Conservation (phyloP, 257 asterid genomes). For the Lavandula angustifolia region DNA sequence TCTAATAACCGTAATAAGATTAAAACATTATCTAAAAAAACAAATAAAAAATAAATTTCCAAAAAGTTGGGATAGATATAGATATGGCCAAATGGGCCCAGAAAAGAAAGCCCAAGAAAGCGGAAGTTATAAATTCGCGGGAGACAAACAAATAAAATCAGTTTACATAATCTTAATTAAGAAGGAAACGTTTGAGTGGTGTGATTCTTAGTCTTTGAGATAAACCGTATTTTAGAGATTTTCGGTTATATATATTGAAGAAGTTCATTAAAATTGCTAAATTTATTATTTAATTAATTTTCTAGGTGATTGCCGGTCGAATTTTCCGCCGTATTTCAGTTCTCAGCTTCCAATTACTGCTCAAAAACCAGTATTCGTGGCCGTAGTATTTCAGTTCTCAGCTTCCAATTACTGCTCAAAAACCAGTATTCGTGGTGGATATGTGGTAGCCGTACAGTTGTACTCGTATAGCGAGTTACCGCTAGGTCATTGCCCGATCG, state of each 20-base stretch:
- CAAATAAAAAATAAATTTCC: too few species aligned
- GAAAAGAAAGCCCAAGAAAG: constrained; percentile 22
- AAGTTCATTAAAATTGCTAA: constrained; percentile 8
- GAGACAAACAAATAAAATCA: too few species aligned
- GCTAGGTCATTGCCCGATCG: too few species aligned
- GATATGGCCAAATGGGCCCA: constrained; percentile 1
- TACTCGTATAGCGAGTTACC: neutral
- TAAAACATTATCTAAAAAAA: too few species aligned
- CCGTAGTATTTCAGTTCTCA: constrained; percentile 13
- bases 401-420: neutral
- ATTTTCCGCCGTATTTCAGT: constrained; percentile 18
- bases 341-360: neutral
- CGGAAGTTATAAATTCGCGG: constrained; percentile 17
- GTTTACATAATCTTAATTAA: too few species aligned
- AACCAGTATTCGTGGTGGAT: constrained; percentile 1
- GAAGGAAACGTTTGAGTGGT: constrained; percentile 24
- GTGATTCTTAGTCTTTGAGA: constrained; percentile 30
- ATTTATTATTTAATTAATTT: neutral
- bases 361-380: neutral
- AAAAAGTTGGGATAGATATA: neutral
- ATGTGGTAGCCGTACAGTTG: neutral
- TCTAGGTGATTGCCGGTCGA: constrained; percentile 26
- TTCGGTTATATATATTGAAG: neutral
- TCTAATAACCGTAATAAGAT: too few species aligned
- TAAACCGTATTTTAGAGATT: neutral